Evolutionary conservation across 129 eudicot species (phyloP).

Genomic region (Tagetes patula): DNA sequence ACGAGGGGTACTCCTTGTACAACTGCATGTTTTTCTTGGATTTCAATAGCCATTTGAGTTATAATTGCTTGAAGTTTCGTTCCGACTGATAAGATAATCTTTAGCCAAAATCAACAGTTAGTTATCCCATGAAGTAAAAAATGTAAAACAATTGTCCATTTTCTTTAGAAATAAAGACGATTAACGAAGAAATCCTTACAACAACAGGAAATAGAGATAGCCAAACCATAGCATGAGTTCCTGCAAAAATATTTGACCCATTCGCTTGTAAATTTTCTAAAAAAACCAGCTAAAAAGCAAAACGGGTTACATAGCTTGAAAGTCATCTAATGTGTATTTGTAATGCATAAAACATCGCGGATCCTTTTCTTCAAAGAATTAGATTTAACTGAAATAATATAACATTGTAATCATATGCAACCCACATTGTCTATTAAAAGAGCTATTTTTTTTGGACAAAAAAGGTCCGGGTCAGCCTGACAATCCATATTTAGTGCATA

Average conservation of each 20-base stretch:
- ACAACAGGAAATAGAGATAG: constrained; percentile 65
- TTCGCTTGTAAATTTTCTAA: background rate
- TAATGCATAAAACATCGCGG: background rate
- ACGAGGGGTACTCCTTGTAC: constrained; percentile 43
- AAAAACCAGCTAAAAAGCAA: background rate
- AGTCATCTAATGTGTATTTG: background rate
- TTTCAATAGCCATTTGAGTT: constrained; percentile 65
- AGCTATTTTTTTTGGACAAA: background rate
- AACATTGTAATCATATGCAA: background rate
- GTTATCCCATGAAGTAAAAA: constrained; percentile 4
- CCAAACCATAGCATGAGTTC: constrained; percentile 65
- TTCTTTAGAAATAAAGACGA: background rate
- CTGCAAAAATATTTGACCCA: constrained; percentile 34
- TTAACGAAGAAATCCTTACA: constrained; percentile 45
- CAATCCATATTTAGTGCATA: background rate
- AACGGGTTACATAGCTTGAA: background rate
- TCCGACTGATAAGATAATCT: constrained; percentile 84
- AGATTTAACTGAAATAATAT: background rate
- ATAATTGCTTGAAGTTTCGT: constrained; percentile 88
- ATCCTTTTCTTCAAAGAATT: background rate
- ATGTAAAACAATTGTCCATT: background rate
- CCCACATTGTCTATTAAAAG: background rate
- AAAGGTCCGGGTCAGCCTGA: background rate
- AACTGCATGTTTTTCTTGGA: constrained; percentile 36
- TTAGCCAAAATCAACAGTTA: constrained; percentile 25